Conservation (phyloP, 1,139 yeast species). For the Debaryomyces coudertii region DNA sequence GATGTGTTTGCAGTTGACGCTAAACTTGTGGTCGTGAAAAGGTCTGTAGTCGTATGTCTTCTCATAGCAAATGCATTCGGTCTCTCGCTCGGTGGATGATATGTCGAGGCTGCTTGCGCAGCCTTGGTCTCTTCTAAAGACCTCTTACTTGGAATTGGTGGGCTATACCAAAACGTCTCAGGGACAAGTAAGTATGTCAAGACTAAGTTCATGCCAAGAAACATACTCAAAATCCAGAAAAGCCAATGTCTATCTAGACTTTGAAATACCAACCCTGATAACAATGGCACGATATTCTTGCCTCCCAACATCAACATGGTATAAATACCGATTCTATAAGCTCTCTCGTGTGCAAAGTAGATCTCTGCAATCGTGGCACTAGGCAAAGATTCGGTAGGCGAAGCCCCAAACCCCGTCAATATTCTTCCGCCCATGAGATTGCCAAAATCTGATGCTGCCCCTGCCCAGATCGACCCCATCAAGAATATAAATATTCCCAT, state of each 20-base stretch:
- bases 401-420: constrained; percentile 59
- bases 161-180: constrained; percentile 66
- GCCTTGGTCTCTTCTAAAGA: constrained; percentile 52
- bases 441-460: constrained; percentile 50
- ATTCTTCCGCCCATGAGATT: constrained; percentile 61
- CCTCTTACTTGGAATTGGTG: constrained; percentile 53
- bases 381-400: constrained; percentile 66
- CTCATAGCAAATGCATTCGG: constrained; percentile 40
- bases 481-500: constrained; percentile 52
- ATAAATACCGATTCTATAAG: constrained; percentile 64
- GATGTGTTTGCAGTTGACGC: constrained; percentile 21
- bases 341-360: constrained; percentile 66
- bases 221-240: constrained; percentile 60
- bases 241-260: constrained; percentile 60
- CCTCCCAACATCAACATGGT: constrained; percentile 66
- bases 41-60: constrained; percentile 22
- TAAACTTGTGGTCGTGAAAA: constrained; percentile 23
- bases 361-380: constrained; percentile 66
- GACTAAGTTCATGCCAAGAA: constrained; percentile 50
- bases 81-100: constrained; percentile 32
- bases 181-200: constrained; percentile 60
- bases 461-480: constrained; percentile 60
- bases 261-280: constrained; percentile 57
- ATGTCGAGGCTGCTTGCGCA: constrained; percentile 45
- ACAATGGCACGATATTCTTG: constrained; percentile 60